Conservation (phyloP, 352 stramenopile genomes). For the Pythium monospermum region DNA sequence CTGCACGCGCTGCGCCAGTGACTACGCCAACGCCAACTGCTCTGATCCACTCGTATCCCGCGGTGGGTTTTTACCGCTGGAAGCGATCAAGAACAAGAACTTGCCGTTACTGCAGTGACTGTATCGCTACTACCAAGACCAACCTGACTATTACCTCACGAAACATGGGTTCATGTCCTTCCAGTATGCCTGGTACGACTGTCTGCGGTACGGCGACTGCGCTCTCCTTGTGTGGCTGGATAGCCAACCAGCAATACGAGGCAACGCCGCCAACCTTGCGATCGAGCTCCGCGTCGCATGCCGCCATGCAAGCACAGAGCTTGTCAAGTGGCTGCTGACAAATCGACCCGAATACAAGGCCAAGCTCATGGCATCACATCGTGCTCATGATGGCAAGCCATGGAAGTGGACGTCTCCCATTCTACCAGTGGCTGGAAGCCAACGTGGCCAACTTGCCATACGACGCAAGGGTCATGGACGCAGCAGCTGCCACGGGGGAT, state of each 20-base stretch:
- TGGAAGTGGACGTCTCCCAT: not conserved
- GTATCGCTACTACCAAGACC: too few species aligned
- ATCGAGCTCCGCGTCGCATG: not conserved
- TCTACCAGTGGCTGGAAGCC: not conserved
- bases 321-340: not conserved
- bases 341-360: not conserved
- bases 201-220: not conserved
- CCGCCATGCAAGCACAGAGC: too few species aligned
- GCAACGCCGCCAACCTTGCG: not conserved
- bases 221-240: not conserved
- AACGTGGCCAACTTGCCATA: not conserved
- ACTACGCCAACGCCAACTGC: too few species aligned
- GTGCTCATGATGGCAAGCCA: not conserved
- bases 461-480: not conserved
- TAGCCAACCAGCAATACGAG: not conserved
- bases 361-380: not conserved
- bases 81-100: too few species aligned
- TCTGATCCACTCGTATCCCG: too few species aligned
- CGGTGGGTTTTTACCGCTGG: too few species aligned
- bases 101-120: not conserved
- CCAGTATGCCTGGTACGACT: not conserved
- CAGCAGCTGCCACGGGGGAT: not conserved
- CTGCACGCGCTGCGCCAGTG: too few species aligned
- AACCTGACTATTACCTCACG: too few species aligned
- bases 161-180: not conserved